These are phyloP conservation scores for Neurospora sp. DNA, from an alignment of 495 filamentous ascomycete species.

Conservation along the genomic window DNA sequence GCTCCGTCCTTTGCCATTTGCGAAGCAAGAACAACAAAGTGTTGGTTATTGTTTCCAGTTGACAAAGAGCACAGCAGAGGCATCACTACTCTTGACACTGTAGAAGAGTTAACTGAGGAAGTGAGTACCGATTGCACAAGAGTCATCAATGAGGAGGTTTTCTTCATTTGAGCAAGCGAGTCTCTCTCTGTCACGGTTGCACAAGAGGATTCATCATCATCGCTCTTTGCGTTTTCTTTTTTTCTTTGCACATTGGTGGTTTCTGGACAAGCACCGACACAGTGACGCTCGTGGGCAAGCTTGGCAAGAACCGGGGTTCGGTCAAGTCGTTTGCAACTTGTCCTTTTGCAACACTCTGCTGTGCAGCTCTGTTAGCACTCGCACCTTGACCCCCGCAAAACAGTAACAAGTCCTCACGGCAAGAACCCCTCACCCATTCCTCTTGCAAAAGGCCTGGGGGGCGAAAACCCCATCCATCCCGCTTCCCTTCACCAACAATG, in stretches of 20 bases:
- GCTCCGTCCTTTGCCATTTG: no score
- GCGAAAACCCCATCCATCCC: neutral
- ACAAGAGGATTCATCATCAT: no score
- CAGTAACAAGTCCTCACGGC: neutral
- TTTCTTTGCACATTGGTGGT: neutral
- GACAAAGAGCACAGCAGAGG: no score
- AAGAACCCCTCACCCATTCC: neutral
- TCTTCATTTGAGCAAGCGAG: no score
- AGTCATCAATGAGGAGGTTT: no score
- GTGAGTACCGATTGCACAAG: no score
- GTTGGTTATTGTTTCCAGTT: no score
- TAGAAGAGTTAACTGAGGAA: no score
- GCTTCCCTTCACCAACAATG: neutral
- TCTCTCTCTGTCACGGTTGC: no score
- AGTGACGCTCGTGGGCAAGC: neutral
- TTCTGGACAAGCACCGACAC: neutral
- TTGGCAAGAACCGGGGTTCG: no score
- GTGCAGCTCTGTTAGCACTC: neutral
- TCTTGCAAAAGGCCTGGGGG: neutral
- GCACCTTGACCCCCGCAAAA: accelerated
- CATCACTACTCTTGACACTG: no score
- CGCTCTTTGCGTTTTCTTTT: neutral
- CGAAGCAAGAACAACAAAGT: no score
- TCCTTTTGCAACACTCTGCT: neutral
- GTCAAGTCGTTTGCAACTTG: neutral